A percentile compares a stretch with the other conserved stretches of the same genome.
These are phyloP conservation scores for Conticribra weissflogii DNA, from an alignment of 108 stramenopile species.

Conservation along the genomic window DNA sequence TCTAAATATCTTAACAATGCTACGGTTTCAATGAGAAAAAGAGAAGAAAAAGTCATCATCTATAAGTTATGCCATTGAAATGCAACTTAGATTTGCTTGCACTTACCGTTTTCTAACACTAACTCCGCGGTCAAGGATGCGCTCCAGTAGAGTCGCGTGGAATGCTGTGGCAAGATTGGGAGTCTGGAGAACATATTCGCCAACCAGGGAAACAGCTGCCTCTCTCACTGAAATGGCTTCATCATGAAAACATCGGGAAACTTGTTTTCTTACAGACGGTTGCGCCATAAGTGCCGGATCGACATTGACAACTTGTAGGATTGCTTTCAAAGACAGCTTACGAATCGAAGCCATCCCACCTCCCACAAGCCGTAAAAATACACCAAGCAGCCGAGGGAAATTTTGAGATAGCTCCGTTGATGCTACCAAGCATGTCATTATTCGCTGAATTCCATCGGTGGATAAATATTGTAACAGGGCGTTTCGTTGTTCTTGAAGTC, in stretches of 20 bases:
- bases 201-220: conserved; percentile 91
- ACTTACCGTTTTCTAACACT: conserved; percentile 76
- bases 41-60: not conserved
- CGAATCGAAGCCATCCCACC: conserved; percentile 65
- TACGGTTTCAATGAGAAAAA: conserved; percentile 43
- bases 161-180: conserved; percentile 84
- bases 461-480: conserved; percentile 43
- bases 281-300: conserved; percentile 84
- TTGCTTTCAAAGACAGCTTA: conserved; percentile 84
- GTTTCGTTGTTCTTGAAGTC: conserved; percentile 14
- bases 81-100: not conserved
- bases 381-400: conserved; percentile 67
- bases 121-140: conserved; percentile 84
- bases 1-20: conserved; percentile 85
- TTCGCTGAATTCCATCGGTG: conserved; percentile 74
- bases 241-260: conserved; percentile 84
- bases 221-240: conserved; percentile 93
- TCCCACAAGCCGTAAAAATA: conserved; percentile 80
- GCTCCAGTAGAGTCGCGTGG: conserved; percentile 75
- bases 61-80: not conserved
- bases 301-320: conserved; percentile 69
- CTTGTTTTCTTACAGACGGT: conserved; percentile 67
- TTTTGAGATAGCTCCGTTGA: conserved; percentile 59
- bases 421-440: conserved; percentile 58
- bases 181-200: conserved; percentile 80